Evolutionary conservation across 2,329 filamentous ascomycete species (phyloP), one percentile per base, ranked within the genome.

Genomic region (Calonectria pauciramosa): DNA sequence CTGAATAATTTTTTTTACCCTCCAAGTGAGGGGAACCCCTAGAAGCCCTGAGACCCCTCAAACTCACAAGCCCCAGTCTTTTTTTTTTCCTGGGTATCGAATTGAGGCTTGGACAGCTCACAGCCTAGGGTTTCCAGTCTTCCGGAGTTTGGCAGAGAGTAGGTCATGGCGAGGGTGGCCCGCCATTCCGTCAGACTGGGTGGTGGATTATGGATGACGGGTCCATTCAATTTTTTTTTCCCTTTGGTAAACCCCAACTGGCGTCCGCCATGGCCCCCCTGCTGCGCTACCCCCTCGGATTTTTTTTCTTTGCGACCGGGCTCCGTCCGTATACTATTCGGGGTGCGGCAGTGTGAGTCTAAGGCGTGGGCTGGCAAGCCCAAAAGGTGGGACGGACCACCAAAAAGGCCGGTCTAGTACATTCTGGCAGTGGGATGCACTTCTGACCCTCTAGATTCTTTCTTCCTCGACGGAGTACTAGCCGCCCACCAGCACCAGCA

Each of bases 321-420:
- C 38, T 64, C 56, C 38, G 38, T 64, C 56, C 38, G 38, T 64
- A 64, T 70, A 56, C 68, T 77, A 74, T 75, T 78, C 71, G 70
- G 77, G 79, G 79, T 74, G 73, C 76, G 76, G 77, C 72, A 79
- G 76, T 79, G 76, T 74, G 71, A 73, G 51, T 73, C 51, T 59
- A 54, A 72, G 68, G 34, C 30, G 47, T 72, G 68, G 69, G 56
- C 47, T 51, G 56, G 72, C 78, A 71, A 78, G 67, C 75, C 47
- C 56, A 68, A 70, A 77, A 78, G 76, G 79, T 70, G 73, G 71
- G 76, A 78, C 71, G 68, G 60, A 67, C 67, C 67, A 68, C 64
- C 59, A 66, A 51, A 65, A 65, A 60, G 49, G 71, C 64, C 66
- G 36, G 49, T 51, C 65, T 73, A 73, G 71, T 60, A 44, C 47